Percentiles rank a stretch among this genome's conserved stretches.
phyloP scores from a whole-genome alignment of 2,329 filamentous ascomycete species.

The Aspergillus quadrilineatus region DNA sequence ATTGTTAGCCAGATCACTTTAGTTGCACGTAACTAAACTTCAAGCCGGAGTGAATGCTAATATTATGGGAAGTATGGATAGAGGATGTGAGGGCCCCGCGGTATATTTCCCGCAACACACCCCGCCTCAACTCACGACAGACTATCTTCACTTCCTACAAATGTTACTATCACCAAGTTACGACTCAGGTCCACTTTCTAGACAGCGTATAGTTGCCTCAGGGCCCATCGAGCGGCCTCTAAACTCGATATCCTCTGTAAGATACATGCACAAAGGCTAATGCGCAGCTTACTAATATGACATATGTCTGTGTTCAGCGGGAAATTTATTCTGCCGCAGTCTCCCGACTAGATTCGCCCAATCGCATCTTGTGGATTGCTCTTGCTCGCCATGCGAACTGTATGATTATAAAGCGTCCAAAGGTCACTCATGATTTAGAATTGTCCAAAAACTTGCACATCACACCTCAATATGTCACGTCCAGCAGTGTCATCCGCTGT shows the following conservation, averaged over 20 bases:
- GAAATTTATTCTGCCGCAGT: conserved; percentile 27
- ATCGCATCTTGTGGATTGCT: conserved; percentile 27
- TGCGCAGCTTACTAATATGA: conserved; percentile 3
- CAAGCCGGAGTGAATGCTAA: neutral
- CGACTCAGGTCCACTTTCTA: too few relatives aligned
- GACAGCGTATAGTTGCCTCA: too few relatives aligned
- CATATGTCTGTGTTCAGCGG: neutral
- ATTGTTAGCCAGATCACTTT: neutral
- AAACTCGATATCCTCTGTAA: neutral
- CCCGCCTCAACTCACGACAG: neutral
- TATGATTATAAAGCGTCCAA: conserved; percentile 23
- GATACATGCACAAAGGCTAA: neutral
- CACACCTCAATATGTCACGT: conserved; percentile 30
- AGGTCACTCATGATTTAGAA: neutral
- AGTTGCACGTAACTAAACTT: neutral
- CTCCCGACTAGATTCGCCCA: conserved; percentile 28
- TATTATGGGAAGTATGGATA: neutral
- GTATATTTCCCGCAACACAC: neutral
- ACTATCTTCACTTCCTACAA: too few relatives aligned
- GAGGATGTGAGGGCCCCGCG: neutral
- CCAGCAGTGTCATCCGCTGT: conserved; percentile 26
- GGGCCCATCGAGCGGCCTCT: neutral
- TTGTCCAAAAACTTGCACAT: neutral
- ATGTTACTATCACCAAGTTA: too few relatives aligned
- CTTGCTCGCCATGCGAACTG: conserved; percentile 21